Evolutionary conservation across 768 basidiomycete species (phyloP).

Genomic region (Cubamyces sp.): DNA sequence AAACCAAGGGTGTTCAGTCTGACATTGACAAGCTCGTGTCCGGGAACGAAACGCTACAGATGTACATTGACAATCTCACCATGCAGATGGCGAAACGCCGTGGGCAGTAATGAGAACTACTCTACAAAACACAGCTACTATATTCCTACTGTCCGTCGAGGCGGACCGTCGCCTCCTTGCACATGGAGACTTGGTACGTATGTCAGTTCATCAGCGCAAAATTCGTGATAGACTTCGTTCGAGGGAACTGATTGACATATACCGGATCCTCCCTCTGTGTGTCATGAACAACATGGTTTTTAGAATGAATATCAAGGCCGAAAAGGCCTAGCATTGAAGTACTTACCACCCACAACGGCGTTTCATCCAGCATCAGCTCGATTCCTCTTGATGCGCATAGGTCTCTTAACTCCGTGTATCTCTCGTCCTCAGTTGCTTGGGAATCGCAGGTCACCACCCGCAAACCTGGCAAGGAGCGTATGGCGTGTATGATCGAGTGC

Average conservation of each 20-base stretch:
- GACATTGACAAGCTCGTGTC: constrained; percentile 83
- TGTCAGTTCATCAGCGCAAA: constrained; percentile 39
- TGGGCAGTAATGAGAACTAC: constrained; percentile 37
- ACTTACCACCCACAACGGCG: constrained; percentile 44
- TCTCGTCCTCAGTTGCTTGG: constrained; percentile 25
- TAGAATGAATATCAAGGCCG: background rate
- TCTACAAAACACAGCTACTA: background rate
- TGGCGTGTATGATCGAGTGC: constrained; percentile 35
- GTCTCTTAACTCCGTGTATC: constrained; percentile 32
- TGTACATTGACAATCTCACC: constrained; percentile 89
- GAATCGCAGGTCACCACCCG: constrained; percentile 43
- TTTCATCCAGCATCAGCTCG: constrained; percentile 33
- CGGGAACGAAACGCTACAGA: constrained; percentile 81
- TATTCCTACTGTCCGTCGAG: background rate
- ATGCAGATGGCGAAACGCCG: constrained; percentile 84
- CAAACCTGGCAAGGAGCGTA: constrained; percentile 40
- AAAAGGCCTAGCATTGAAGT: background rate
- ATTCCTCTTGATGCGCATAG: constrained; percentile 38
- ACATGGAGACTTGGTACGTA: background rate
- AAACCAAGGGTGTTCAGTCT: constrained; percentile 69
- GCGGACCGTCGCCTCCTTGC: background rate
- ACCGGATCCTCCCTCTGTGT: constrained; percentile 47
- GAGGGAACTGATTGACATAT: constrained; percentile 38
- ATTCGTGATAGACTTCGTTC: constrained; percentile 41
- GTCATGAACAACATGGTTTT: no score